phyloP scores from a whole-genome alignment of 139 green algal genomes.

The Diplosphaera chodatii region DNA sequence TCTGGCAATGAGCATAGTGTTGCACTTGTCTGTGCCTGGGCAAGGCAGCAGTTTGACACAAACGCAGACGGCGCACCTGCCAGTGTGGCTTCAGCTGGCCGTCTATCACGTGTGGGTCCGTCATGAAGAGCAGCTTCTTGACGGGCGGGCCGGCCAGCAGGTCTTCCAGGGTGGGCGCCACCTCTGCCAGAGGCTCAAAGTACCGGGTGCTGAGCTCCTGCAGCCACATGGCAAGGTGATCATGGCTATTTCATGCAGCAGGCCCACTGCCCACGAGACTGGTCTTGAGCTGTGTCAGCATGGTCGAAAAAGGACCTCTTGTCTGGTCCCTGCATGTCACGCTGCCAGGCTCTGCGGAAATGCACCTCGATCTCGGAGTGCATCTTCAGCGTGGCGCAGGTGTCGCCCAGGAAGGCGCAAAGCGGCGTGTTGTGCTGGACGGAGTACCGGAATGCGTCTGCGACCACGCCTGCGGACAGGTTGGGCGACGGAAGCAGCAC shows the following conservation, averaged over 20 bases:
- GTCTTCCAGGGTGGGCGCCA: slow-evolving; percentile 31
- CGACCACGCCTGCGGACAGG: slow-evolving; percentile 51
- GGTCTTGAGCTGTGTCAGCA: too few relatives aligned
- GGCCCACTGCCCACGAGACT: too few relatives aligned
- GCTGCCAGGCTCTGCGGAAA: too few relatives aligned
- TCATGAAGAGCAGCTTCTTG: slow-evolving; percentile 88
- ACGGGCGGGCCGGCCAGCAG: slow-evolving; percentile 54
- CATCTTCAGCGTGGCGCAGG: slow-evolving; percentile 66
- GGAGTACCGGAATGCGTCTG: slow-evolving; percentile 46
- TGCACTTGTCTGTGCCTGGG: too few relatives aligned
- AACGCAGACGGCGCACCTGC: slow-evolving; percentile 10
- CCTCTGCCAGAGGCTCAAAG: slow-evolving; percentile 74
- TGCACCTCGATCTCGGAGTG: slow-evolving; percentile 49
- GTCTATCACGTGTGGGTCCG: slow-evolving; percentile 34
- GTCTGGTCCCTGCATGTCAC: too few relatives aligned
- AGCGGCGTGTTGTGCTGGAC: slow-evolving; percentile 24
- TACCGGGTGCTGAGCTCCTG: slow-evolving; percentile 61
- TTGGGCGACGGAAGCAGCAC: slow-evolving; percentile 20
- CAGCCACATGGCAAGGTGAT: neutral
- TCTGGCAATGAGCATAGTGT: too few relatives aligned
- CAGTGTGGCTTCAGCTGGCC: slow-evolving; percentile 54
- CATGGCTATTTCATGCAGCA: too few relatives aligned
- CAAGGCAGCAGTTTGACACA: too few relatives aligned
- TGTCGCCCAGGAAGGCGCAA: slow-evolving; percentile 81
- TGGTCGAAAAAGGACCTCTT: too few relatives aligned